These are phyloP conservation scores for Corchorus capsularis DNA, from an alignment of 345 rosid species.

Conservation along the genomic window DNA sequence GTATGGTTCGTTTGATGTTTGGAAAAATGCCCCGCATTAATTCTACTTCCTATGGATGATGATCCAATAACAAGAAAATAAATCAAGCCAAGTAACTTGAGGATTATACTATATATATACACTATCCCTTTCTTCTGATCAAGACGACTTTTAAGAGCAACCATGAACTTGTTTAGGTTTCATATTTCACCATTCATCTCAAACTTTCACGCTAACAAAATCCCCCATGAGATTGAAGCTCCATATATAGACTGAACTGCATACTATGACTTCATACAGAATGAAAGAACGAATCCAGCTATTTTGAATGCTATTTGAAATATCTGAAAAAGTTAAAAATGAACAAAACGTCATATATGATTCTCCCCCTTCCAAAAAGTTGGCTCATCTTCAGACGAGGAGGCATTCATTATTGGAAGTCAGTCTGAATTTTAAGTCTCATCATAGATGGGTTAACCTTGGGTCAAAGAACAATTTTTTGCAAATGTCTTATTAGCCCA, in stretches of 20 bases:
- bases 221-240: too few species aligned
- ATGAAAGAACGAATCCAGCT: too few species aligned
- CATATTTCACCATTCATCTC: too few species aligned
- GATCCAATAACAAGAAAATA: conserved; percentile 1
- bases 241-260: too few species aligned
- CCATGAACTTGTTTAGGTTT: not conserved
- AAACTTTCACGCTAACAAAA: too few species aligned
- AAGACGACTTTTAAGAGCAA: not conserved
- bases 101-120: not conserved
- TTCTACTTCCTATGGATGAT: not conserved
- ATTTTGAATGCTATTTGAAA: too few species aligned
- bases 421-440: too few species aligned
- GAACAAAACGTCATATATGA: not conserved
- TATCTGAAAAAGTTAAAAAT: too few species aligned
- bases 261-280: too few species aligned
- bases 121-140: not conserved
- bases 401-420: not conserved
- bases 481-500: not conserved
- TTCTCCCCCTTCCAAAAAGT: not conserved
- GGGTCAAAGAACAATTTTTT: not conserved
- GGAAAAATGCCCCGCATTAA: not conserved
- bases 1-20: not conserved
- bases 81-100: not conserved
- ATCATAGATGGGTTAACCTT: too few species aligned
- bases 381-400: not conserved